phyloP scores from a whole-genome alignment of 2,329 filamentous ascomycete species.

The Lachnellula hyalina region DNA sequence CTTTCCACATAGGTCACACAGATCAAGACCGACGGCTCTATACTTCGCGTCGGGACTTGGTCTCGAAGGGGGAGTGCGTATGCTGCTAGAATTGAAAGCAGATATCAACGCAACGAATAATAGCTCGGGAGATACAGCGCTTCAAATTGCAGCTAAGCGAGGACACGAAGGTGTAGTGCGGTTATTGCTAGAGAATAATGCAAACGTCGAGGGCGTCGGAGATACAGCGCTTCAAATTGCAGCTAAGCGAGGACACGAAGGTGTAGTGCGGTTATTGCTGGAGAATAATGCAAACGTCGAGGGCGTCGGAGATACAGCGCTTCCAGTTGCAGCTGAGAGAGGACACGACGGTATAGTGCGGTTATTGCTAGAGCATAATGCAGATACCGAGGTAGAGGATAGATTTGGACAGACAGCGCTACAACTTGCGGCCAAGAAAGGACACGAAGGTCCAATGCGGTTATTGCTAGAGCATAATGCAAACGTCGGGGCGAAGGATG shows the following conservation, averaged over 20 bases:
- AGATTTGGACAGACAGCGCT: not conserved
- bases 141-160: too few species aligned
- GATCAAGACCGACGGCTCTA: not conserved
- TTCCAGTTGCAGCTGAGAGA: too few species aligned
- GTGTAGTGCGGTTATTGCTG: slow-evolving; percentile 8
- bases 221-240: not conserved
- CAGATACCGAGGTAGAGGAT: too few species aligned
- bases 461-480: slow-evolving; percentile 9
- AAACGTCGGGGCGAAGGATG: slow-evolving; percentile 7
- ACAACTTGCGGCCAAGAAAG: not conserved
- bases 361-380: too few species aligned
- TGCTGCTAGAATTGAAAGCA: not conserved
- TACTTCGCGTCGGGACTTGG: not conserved
- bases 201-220: too few species aligned
- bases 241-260: slow-evolving; percentile 9
- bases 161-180: too few species aligned
- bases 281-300: slow-evolving; percentile 11
- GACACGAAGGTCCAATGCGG: slow-evolving; percentile 10
- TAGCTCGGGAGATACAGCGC: too few species aligned
- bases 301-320: too few species aligned
- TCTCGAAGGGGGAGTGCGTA: not conserved
- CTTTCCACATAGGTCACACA: not conserved
- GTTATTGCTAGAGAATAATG: too few species aligned
- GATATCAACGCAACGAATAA: not conserved
- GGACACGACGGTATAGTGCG: too few species aligned